Evolutionary conservation across 2,329 filamentous ascomycete species (phyloP).

Genomic region (Kalmusia sp.): DNA sequence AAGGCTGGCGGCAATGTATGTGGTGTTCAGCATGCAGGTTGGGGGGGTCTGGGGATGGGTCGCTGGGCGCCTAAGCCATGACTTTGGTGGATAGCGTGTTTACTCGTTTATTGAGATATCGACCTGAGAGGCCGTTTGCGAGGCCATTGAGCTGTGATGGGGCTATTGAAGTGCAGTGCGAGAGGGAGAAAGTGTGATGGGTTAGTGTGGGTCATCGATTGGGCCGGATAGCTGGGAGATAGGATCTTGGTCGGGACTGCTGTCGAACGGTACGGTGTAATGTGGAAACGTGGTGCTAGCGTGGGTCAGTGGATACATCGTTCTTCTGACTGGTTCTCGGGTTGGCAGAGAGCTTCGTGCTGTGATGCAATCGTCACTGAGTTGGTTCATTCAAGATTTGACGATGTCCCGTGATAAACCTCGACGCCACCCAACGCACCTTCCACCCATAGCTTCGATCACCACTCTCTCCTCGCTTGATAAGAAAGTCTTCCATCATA

Average conservation of each 20-base stretch:
- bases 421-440: neutral
- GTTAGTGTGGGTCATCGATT: slow-evolving; percentile 12
- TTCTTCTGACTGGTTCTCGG: neutral
- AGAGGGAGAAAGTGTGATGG: neutral
- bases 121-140: slow-evolving; percentile 15
- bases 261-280: neutral
- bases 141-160: slow-evolving; percentile 15
- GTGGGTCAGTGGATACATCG: slow-evolving; percentile 5
- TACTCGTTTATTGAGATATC: slow-evolving; percentile 19
- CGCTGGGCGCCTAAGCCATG: slow-evolving; percentile 33
- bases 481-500: too few relatives aligned
- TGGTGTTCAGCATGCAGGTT: neutral
- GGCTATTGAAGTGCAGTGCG: slow-evolving; percentile 2
- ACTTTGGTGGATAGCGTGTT: slow-evolving; percentile 19
- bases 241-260: slow-evolving; percentile 3
- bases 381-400: neutral
- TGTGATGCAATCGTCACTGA: neutral
- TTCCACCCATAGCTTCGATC: neutral
- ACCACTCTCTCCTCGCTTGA: neutral
- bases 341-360: neutral
- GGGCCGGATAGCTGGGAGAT: slow-evolving; percentile 9
- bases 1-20: slow-evolving; percentile 16
- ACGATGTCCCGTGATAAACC: too few relatives aligned
- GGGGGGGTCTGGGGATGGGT: slow-evolving; percentile 29
- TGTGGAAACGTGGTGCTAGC: slow-evolving; percentile 1